Percentiles rank a stretch among this genome's conserved stretches.
phyloP scores from a whole-genome alignment of 1,284 basidiomycete species.

The Sporisorium scitamineum region DNA sequence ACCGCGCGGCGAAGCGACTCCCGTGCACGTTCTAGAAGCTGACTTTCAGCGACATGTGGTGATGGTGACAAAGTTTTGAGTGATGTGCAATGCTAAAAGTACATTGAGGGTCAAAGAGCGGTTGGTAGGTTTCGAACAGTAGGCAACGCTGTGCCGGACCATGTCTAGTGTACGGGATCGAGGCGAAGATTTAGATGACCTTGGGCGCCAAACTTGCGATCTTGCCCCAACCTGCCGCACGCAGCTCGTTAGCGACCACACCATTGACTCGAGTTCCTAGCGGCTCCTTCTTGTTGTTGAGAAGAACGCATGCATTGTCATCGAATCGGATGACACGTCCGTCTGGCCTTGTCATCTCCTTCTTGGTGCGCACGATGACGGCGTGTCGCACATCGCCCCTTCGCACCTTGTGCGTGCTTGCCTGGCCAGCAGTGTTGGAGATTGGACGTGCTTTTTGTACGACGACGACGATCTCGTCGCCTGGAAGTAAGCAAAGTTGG shows the following conservation, averaged over 20 bases:
- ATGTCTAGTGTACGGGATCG: neutral
- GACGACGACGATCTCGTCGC: slow-evolving; percentile 97
- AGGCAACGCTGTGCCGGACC: neutral
- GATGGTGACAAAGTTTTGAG: slow-evolving; percentile 17
- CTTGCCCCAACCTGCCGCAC: slow-evolving; percentile 94
- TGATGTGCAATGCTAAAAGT: slow-evolving; percentile 29
- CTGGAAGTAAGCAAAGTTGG: slow-evolving; percentile 72
- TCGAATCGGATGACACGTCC: slow-evolving; percentile 90
- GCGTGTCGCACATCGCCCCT: slow-evolving; percentile 93
- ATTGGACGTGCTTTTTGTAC: slow-evolving; percentile 92
- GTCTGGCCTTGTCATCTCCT: slow-evolving; percentile 84
- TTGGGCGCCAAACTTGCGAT: slow-evolving; percentile 91
- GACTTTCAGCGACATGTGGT: neutral
- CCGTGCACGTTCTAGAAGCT: neutral
- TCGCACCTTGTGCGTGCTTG: slow-evolving; percentile 76
- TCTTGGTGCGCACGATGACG: slow-evolving; percentile 91
- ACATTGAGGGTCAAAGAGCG: slow-evolving; percentile 10
- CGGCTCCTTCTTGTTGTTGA: slow-evolving; percentile 98
- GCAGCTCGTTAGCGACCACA: slow-evolving; percentile 88
- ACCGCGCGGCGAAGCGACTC: neutral
- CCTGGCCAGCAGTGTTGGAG: slow-evolving; percentile 65
- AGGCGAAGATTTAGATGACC: slow-evolving; percentile 72
- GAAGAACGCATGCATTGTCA: slow-evolving; percentile 94
- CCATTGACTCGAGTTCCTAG: slow-evolving; percentile 93
- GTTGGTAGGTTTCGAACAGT: neutral